These are phyloP conservation scores for Neofusicoccum cordaticola DNA, from an alignment of 2,329 filamentous ascomycete species.

Conservation along the genomic window DNA sequence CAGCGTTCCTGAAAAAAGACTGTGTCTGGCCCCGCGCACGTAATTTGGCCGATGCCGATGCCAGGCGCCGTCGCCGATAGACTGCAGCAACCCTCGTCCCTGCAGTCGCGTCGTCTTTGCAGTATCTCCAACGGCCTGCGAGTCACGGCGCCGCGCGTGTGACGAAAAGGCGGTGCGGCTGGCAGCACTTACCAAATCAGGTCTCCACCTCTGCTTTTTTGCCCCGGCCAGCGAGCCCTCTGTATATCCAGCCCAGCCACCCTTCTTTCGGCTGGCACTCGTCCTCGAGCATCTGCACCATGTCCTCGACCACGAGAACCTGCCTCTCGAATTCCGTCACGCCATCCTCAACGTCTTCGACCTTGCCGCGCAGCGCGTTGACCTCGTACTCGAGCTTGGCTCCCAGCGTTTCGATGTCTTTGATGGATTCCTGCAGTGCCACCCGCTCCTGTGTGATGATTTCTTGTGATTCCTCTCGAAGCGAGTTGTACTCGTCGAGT, in stretches of 20 bases:
- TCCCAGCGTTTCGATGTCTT: conserved; percentile 75
- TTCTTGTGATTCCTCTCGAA: conserved; percentile 66
- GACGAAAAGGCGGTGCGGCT: background rate
- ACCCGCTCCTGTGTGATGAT: conserved; percentile 67
- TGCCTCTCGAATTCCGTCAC: conserved; percentile 76
- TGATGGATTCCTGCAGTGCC: conserved; percentile 66
- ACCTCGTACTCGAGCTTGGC: conserved; percentile 93
- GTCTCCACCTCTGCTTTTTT: background rate
- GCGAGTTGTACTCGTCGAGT: conserved; percentile 65
- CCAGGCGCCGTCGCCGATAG: background rate
- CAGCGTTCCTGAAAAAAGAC: conserved; percentile 1
- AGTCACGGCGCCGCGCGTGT: conserved; percentile 3
- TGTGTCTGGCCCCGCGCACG: background rate
- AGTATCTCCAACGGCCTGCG: background rate
- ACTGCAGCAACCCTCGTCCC: conserved; percentile 11
- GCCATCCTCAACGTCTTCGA: conserved; percentile 83
- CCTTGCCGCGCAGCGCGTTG: conserved; percentile 70
- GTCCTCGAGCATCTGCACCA: conserved; percentile 58
- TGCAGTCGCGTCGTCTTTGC: background rate
- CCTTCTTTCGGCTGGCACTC: conserved; percentile 37
- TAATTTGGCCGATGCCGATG: conserved; percentile 7
- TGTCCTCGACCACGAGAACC: conserved; percentile 42
- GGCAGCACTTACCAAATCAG: background rate
- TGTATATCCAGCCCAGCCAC: conserved; percentile 32
- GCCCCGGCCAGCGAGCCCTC: background rate